A percentile compares a stretch with the other conserved stretches of the same genome.
Evolutionary conservation across 257 asterid species (phyloP).

Genomic region (Euphrasia confusa): DNA sequence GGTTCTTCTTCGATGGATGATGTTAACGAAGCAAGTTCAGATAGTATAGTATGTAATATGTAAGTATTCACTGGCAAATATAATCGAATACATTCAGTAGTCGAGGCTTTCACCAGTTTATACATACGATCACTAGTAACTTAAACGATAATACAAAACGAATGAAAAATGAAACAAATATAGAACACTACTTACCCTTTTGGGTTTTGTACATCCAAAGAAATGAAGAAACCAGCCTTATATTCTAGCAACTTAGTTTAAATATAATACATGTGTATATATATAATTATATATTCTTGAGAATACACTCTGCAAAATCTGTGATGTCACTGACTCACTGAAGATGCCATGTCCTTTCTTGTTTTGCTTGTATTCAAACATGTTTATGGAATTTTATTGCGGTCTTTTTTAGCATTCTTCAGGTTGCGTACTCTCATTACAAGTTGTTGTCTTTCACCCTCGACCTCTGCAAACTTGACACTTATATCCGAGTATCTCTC

Average conservation of each 20-base stretch:
- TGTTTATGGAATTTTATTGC: conserved; percentile 7
- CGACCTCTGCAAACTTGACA: conserved; percentile 97
- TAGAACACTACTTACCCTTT: conserved; percentile 5
- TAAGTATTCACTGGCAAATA: neutral
- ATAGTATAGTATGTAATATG: neutral
- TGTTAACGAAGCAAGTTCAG: neutral
- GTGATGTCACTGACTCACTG: conserved; percentile 25
- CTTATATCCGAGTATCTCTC: conserved; percentile 95
- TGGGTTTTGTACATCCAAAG: conserved; percentile 27
- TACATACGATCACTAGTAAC: conserved; percentile 22
- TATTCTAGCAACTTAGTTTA: conserved; percentile 3
- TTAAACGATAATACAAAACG: conserved; percentile 23
- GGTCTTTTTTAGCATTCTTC: conserved; percentile 56
- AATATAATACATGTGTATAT: neutral
- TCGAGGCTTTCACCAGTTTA: conserved; percentile 23
- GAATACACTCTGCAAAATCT: conserved; percentile 25
- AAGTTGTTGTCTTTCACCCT: conserved; percentile 93
- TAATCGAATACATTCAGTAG: conserved; percentile 17
- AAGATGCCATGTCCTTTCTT: conserved; percentile 20
- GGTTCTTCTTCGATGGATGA: neutral
- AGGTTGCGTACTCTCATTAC: conserved; percentile 84
- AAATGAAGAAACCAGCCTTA: conserved; percentile 28
- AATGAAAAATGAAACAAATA: conserved; percentile 4
- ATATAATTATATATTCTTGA: conserved; percentile 37
- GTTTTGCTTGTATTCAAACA: conserved; percentile 22